Base-by-base conservation (phyloP, 257 asterid species). In the Solanum chaucha region DNA sequence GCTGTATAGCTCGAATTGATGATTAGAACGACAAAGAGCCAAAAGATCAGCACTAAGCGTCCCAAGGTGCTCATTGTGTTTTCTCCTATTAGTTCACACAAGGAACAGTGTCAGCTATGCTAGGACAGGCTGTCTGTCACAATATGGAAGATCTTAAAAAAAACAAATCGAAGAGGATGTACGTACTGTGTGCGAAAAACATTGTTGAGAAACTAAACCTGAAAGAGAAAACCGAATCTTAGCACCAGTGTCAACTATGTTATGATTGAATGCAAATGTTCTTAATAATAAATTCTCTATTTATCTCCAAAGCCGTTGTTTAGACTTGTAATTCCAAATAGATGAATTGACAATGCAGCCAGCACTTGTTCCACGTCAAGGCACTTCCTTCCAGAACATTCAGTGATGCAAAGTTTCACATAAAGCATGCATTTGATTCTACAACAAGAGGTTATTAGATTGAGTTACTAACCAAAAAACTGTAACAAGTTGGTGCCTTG, bases 191-290 rank as follows among this genome's bases (percentile, higher is more conserved):
- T 5, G 99, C 89, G 38, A 97, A 97, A 88, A 95, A 97, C 99
- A 97, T 97, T 6, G 99, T 97, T 32, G 99, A 97, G 93, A 95
- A 93, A 90, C 98, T 97, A 91, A 97, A 97, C 99, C 99, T 97
- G 98, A 87, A 91, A 92, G 48, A 88, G 87, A 1, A 82, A 84
- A 72, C 71, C 7, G 26, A 61, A 30, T 51, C 30, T 81, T 48
- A 48, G 85, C 35, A 46, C 30, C n/a, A 46, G 68, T 5, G 26
- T 85, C 28, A 58, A 58, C 26, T 19, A 22, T 58, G 65, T 58
- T 19, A 19, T 58, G 64, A 55, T 55, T 55, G 64, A 58, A 58
- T 58, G 65, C 65, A 58, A 58, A 19, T 58, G 64, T 26, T 78
- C 40, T 44, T 20, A 78, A 44, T 26, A n/a, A 78, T 46, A 44